phyloP scores from a whole-genome alignment of 1,284 basidiomycete species.

The Spongiforma sp. region DNA sequence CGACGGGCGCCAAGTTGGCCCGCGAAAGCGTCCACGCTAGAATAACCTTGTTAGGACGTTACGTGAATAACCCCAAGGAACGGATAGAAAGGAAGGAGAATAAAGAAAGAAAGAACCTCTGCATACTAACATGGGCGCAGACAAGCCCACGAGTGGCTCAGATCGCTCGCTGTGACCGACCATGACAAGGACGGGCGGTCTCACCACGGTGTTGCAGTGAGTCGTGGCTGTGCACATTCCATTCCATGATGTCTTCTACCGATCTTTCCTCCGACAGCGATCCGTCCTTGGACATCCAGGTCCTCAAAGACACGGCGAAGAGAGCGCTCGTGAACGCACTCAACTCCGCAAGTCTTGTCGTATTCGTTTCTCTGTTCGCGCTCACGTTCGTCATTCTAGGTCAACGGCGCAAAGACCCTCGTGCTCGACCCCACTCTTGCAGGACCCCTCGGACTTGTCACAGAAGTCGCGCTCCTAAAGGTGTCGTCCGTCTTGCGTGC shows the following conservation, averaged over 20 bases:
- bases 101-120: too few species aligned
- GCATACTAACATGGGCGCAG: too few species aligned
- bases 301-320: slow-evolving; percentile 79
- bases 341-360: slow-evolving; percentile 66
- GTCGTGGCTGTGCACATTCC: slow-evolving; percentile 41
- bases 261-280: slow-evolving; percentile 41
- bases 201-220: too few species aligned
- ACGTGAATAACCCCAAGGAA: slow-evolving; percentile 2
- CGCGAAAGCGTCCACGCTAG: slow-evolving; percentile 84
- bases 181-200: background rate
- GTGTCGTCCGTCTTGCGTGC: slow-evolving; percentile 45
- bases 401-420: slow-evolving; percentile 95
- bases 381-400: slow-evolving; percentile 50
- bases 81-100: slow-evolving; percentile 39
- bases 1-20: slow-evolving; percentile 69
- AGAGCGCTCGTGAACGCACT: slow-evolving; percentile 81
- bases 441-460: slow-evolving; percentile 92
- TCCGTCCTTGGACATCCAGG: slow-evolving; percentile 63
- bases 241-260: slow-evolving; percentile 29
- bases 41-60: slow-evolving; percentile 11
- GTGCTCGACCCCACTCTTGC: slow-evolving; percentile 89
- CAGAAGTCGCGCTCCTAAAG: slow-evolving; percentile 92
- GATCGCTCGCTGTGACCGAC: too few species aligned
- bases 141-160: too few species aligned
- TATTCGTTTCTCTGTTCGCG: background rate